Conservation (phyloP, 176 grass and related monocot genomes). For the Elymus sibiricus region DNA sequence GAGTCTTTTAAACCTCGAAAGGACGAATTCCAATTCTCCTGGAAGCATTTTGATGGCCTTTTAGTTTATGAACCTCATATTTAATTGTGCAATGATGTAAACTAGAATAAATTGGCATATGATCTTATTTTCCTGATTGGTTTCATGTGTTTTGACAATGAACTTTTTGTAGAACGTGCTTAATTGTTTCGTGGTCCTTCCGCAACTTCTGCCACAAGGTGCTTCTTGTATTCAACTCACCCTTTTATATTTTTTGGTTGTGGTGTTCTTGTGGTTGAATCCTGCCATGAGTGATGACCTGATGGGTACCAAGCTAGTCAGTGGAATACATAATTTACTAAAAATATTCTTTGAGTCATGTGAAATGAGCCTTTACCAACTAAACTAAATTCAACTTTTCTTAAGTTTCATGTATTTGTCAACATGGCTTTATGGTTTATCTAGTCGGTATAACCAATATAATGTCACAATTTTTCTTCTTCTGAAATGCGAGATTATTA, state of each 20-base stretch:
- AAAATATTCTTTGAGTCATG: background rate
- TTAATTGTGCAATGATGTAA: too few relatives aligned
- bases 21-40: too few relatives aligned
- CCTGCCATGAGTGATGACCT: background rate
- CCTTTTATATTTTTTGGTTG: conserved; percentile 3
- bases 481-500: too few relatives aligned
- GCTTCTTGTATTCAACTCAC: background rate
- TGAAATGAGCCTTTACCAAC: background rate
- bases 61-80: too few relatives aligned
- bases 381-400: background rate
- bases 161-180: conserved; percentile 69
- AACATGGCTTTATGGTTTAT: background rate
- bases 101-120: too few relatives aligned
- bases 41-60: too few relatives aligned
- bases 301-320: background rate
- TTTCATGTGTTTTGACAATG: background rate
- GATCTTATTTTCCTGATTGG: background rate
- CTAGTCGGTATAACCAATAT: background rate
- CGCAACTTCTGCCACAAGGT: conserved; percentile 90
- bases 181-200: conserved; percentile 90
- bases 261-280: background rate
- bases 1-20: too few relatives aligned
- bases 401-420: background rate
- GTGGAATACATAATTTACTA: background rate
- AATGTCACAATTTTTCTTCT: too few relatives aligned